Percentiles rank a stretch among this genome's conserved stretches.
Evolutionary conservation across 768 basidiomycete species (phyloP).

Genomic region (Rickenella mellea): DNA sequence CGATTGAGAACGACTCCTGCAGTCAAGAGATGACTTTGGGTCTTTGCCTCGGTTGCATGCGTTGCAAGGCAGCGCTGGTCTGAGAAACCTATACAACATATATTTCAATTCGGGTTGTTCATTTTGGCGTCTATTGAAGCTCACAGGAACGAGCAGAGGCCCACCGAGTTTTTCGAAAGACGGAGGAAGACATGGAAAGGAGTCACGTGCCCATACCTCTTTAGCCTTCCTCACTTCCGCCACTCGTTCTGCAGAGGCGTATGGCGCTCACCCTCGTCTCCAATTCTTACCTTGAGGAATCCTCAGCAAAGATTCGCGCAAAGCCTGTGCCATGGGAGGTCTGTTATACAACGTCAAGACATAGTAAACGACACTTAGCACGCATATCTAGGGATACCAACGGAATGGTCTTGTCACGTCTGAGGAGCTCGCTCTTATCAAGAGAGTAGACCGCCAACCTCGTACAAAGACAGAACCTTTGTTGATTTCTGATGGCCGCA

Average conservation of each 20-base stretch:
- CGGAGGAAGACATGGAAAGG: no score
- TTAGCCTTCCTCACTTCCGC: neutral
- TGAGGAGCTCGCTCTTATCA: slow-evolving; percentile 81
- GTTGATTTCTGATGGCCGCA: slow-evolving; percentile 70
- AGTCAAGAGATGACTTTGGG: slow-evolving; percentile 5
- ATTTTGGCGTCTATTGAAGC: no score
- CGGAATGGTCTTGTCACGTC: slow-evolving; percentile 82
- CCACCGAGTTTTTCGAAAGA: no score
- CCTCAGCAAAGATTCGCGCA: slow-evolving; percentile 75
- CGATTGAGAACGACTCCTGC: slow-evolving; percentile 70
- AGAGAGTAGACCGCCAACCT: slow-evolving; percentile 81
- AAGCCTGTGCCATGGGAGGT: slow-evolving; percentile 98
- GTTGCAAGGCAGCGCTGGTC: no score
- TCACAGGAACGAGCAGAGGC: no score
- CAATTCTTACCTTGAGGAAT: slow-evolving; percentile 79
- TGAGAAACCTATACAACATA: no score
- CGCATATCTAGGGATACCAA: slow-evolving; percentile 70
- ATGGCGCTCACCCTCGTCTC: slow-evolving; percentile 77
- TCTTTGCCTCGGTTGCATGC: slow-evolving; percentile 1
- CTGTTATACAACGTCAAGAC: slow-evolving; percentile 7
- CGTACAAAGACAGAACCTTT: slow-evolving; percentile 65
- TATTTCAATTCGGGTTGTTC: no score
- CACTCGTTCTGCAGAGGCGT: slow-evolving; percentile 5
- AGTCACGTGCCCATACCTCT: neutral
- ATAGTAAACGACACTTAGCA: neutral